Base-by-base conservation (phyloP, 1,284 basidiomycete genomes). In the Schizophyllum commune region DNA sequence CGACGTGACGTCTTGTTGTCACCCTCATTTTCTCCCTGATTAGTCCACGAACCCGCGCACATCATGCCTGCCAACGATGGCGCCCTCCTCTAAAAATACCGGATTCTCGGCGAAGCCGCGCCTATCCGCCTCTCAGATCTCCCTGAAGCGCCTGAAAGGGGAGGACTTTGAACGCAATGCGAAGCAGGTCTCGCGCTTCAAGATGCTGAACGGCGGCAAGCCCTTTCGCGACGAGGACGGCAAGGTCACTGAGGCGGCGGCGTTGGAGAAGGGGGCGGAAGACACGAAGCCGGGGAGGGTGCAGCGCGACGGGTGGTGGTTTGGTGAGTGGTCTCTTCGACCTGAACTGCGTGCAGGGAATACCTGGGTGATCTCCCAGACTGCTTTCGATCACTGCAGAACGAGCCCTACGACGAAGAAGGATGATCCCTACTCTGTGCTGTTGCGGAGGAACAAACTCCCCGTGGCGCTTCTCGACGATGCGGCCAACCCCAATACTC, bases 321-420 rank as follows among this genome's bases (percentile, higher is more conserved):
- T 98, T 69, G 95, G 94, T 95, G 70, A 69, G 89, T 82, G 52
- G 51, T 61, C 56, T 19, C 39, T 64, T 32, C 52, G 58, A n/a
- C n/a, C 5, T 58, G 19, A 27, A 20, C 34, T 33, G 15, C 61
- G 52, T 55, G 39, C 65, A 95, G 92, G 96, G 56, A 99, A 99
- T 77, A 99, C 97, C 13, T 83, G 97, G 70, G 96, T 98, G 59
- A 98, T 99, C 72, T 94, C 92, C n/a, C 95, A 98, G 71, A 91
- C 85, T 52, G 94, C 95, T 6, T 76, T 98, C 69, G 95, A 98
- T 70, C 95, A 96, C 73, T 97, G 97, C 77, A 80, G 95, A 58
- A 93, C 91, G 13, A 94, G 91, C 66, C 81, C 98, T 56, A 81
- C 84, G 33, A 78, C 83, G 13, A 94, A 88, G 73, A 92, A 92